These are phyloP conservation scores for Earliella scabrosa DNA, from an alignment of 1,284 basidiomycete genomes.

Conservation along the genomic window DNA sequence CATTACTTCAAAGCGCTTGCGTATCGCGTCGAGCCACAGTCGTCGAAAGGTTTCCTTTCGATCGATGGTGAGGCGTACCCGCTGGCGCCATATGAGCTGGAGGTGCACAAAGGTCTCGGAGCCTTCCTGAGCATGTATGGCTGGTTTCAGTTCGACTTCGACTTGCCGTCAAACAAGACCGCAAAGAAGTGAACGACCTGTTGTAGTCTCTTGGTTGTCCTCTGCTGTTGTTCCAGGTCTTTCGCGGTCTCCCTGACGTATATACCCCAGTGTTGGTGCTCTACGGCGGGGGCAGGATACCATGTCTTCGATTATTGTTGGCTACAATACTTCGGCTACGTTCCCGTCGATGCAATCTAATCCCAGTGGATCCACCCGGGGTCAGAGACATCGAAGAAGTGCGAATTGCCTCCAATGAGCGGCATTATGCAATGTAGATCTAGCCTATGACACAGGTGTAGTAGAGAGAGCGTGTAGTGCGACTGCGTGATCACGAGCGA, in stretches of 20 bases:
- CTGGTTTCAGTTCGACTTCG: conserved; percentile 62
- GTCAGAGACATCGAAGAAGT: too few relatives aligned
- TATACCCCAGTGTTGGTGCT: too few relatives aligned
- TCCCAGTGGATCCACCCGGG: too few relatives aligned
- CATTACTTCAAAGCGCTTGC: conserved; percentile 82
- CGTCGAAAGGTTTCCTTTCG: conserved; percentile 56
- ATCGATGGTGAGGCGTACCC: conserved; percentile 88
- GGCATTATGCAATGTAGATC: conserved; percentile 25
- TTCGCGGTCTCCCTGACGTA: background rate
- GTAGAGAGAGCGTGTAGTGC: conserved; percentile 35
- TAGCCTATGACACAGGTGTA: conserved; percentile 29
- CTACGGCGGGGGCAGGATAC: too few relatives aligned
- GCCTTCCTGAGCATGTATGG: conserved; percentile 76
- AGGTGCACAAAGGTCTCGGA: conserved; percentile 75
- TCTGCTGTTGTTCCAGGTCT: background rate
- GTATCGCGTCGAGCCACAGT: conserved; percentile 73
- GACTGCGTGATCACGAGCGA: conserved; percentile 30
- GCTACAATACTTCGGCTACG: too few relatives aligned
- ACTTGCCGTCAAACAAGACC: conserved; percentile 10
- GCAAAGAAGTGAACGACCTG: background rate
- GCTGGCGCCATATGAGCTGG: conserved; percentile 83
- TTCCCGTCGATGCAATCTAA: too few relatives aligned
- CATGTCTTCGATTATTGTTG: too few relatives aligned
- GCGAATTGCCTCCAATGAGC: conserved; percentile 4
- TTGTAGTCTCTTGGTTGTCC: background rate